Evolutionary conservation across 768 basidiomycete species (phyloP), one percentile per base, ranked within the genome.

Genomic region (Serpula lacrymans): DNA sequence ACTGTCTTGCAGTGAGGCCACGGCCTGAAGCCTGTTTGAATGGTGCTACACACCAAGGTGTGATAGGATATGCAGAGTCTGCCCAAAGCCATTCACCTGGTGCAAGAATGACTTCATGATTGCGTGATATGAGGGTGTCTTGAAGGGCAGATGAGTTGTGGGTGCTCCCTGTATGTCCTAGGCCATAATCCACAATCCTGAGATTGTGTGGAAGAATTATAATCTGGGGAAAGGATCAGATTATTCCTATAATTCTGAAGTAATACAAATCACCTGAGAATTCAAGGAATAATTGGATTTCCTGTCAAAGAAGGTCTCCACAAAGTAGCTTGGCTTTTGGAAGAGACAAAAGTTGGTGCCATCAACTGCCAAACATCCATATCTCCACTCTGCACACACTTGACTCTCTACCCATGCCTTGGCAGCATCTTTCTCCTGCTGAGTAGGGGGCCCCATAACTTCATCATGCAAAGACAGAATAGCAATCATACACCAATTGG

Each of bases 41-140:
- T n/a, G n/a, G n/a, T n/a, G n/a, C n/a, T n/a, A n/a, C n/a, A n/a
- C n/a, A n/a, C n/a, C n/a, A n/a, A n/a, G n/a, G n/a, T n/a, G n/a
- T n/a, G n/a, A 47, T 45, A 5, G 65, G 59, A 48, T 69, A 69
- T 9, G 67, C 63, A 12, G 67, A 66, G 48, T 69, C 67, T 13
- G 54, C 64, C 64, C 66, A 68, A 16, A 67, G 49, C 21, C 39
- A 67, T 30, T 67, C 65, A 3, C 43, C 49, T 14, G 36, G 44
- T 6, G 47, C 34, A 12, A 68, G 43, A 6, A 68, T 27, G 1
- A n/a, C 28, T 0, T 38, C 22, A 41, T 57, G 56, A 10, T 63
- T 41, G 23, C 53, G 48, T 21, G 24, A 26, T 4, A 58, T 31
- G 4, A 33, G 18, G 1, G 64, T 65, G 7, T 53, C 23, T 22